Percentiles rank a stretch among this genome's conserved stretches.
phyloP scores from a whole-genome alignment of 371 early-diverging fungal genomes.

The Syncephalastrum monosporum region DNA sequence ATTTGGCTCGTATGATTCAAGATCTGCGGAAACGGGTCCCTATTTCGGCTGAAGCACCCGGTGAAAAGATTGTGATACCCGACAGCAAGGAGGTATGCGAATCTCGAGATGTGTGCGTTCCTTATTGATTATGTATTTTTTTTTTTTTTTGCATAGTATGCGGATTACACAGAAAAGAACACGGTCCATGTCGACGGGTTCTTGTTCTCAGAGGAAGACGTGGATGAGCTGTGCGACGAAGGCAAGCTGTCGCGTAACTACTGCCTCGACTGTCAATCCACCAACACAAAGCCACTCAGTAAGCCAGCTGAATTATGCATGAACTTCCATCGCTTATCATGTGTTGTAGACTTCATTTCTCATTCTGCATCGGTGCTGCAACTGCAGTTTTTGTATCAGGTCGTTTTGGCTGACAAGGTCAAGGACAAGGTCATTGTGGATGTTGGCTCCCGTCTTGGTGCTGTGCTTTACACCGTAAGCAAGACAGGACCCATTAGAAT shows the following conservation, averaged over 20 bases:
- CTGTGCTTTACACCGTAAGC: conserved; percentile 61
- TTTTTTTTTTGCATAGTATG: conserved; percentile 34
- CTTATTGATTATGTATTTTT: background rate
- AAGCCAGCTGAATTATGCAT: conserved; percentile 5
- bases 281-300: conserved; percentile 50
- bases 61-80: conserved; percentile 57
- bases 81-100: conserved; percentile 44
- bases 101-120: background rate
- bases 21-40: conserved; percentile 56
- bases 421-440: conserved; percentile 59
- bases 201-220: conserved; percentile 63
- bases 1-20: conserved; percentile 50
- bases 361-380: conserved; percentile 64
- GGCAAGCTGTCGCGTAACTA: conserved; percentile 63
- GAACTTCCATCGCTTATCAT: background rate
- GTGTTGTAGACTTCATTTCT: conserved; percentile 56
- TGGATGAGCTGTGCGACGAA: conserved; percentile 62
- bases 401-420: conserved; percentile 44
- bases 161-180: conserved; percentile 52
- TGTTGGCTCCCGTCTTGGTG: conserved; percentile 66
- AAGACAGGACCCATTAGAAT: no score
- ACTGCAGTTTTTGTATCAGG: conserved; percentile 61
- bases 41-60: conserved; percentile 62
- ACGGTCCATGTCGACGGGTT: conserved; percentile 69
- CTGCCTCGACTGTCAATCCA: conserved; percentile 61